These are phyloP conservation scores for Melampsora americana DNA, from an alignment of 1,284 basidiomycete species.

Conservation along the genomic window DNA sequence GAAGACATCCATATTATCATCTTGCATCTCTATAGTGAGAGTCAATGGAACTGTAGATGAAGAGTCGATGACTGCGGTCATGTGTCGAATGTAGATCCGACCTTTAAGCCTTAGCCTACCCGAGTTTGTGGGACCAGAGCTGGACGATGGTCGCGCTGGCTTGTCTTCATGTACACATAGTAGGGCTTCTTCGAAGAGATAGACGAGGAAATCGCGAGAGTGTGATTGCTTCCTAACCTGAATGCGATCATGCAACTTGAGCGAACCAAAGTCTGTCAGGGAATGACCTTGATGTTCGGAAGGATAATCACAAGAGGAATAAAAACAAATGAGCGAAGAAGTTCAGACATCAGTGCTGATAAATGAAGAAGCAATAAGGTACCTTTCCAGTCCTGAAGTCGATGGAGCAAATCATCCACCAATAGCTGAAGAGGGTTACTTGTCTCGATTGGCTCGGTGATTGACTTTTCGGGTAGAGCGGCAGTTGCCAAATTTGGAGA, in stretches of 20 bases:
- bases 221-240: conserved; percentile 80
- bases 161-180: conserved; percentile 94
- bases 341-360: background rate
- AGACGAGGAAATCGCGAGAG: conserved; percentile 86
- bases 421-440: conserved; percentile 6
- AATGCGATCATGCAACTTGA: conserved; percentile 86
- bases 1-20: conserved; percentile 85
- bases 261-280: conserved; percentile 71
- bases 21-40: conserved; percentile 90
- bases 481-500: background rate
- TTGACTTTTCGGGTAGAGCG: background rate
- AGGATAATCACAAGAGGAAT: conserved; percentile 62
- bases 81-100: conserved; percentile 87
- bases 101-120: conserved; percentile 76
- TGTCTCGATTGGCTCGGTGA: background rate
- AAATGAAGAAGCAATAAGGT: background rate
- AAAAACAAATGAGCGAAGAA: background rate
- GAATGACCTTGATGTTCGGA: conserved; percentile 80
- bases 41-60: conserved; percentile 74
- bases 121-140: conserved; percentile 59
- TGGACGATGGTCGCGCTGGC: conserved; percentile 54
- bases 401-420: conserved; percentile 22
- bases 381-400: conserved; percentile 33
- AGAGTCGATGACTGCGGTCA: conserved; percentile 76
- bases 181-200: conserved; percentile 92